Base-by-base conservation (phyloP, 2,329 filamentous ascomycete genomes). In the Penicillium janthinellum region DNA sequence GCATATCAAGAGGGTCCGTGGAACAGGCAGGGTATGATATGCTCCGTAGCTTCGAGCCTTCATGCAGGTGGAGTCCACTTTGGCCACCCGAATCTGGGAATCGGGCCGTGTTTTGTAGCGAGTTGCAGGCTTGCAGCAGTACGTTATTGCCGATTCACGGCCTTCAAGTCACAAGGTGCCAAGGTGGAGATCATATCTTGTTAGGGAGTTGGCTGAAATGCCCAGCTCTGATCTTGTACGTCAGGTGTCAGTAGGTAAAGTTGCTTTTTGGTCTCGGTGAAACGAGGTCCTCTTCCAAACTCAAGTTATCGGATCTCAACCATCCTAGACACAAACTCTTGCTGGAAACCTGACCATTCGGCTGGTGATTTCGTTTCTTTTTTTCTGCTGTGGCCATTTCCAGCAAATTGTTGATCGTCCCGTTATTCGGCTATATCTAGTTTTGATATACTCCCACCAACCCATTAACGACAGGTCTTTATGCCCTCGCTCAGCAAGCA, bases 21-120 rank as follows among this genome's bases (percentile, higher is more conserved):
- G 41, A 34, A 57, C 49, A 47, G 35, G 35, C 50, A 57, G 56
- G 49, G 55, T 58, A 60, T 64, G 62, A 65, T 63, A 66, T 66
- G 59, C 60, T 58, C 56, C 56, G 41, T 58, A 64, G 55, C 59
- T 59, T 63, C 28, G 45, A 60, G 28, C 58, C 58, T 45, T 47
- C 42, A 53, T 60, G 61, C 59, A 59, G 49, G n/a, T 58, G 42
- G 58, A 61, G 35, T 66, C 66, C 64, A 64, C 64, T 59, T 60
- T 58, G 44, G 44, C 44, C 45, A 22, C 35, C 35, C 35, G 20
- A 20, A 22, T 31, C 53, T 57, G 50, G 58, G 48, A 41, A 42
- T 35, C 5, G 25, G 63, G 49, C 38, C 51, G 17, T 51, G 53
- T 37, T 62, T 44, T 58, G 49, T 34, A 20, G 56, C 55, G 48